Evolutionary conservation across 1,284 basidiomycete species (phyloP), one percentile per base, ranked within the genome.

Genomic region (Mycena citricolor): DNA sequence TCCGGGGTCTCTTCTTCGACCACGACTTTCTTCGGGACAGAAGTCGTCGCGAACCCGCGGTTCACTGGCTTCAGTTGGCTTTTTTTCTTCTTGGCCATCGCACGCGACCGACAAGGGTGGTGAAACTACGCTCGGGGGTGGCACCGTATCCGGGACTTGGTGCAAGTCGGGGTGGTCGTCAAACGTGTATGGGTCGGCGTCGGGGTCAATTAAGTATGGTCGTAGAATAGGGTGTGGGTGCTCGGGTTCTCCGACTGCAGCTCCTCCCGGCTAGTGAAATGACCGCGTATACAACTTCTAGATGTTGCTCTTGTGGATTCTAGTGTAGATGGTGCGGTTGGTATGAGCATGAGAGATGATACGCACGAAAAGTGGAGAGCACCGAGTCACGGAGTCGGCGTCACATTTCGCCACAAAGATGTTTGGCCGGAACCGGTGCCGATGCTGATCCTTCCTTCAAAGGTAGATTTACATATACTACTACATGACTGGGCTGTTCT

Each of bases 31-130:
- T 90, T 95, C 42, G 85, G 90, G 36, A 85, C 78, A 20, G 94
- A 97, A 7, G 87, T 91, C 1, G 92, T 94, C 29, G 91, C 87
- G 59, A 94, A 93, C 12, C 88, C 90, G 44, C 83, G 75, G 29
- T 61, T 76, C 47, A 86, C 70, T 46, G 86, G 83, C 66, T 90
- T 92, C 57, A 90, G 61, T 55, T 89, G 83, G 2, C 81, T 77
- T 68, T 90, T 93, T 74, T 85, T 90, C 72, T 91, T 94, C 74
- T 94, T 94, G 39, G 83, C 77, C 87, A 90, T 89, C 26, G 14
- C 12, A 23, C 26, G 16, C 39, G 26, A 14, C 32, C 16, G n/a
- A n/a, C n/a, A n/a, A n/a, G n/a, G n/a, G n/a, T n/a, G n/a, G n/a
- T n/a, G n/a, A n/a, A n/a, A n/a, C n/a, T n/a, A n/a, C n/a, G n/a